Base-by-base conservation (phyloP, 2,329 filamentous ascomycete genomes). In the Fusarium zealandicum region DNA sequence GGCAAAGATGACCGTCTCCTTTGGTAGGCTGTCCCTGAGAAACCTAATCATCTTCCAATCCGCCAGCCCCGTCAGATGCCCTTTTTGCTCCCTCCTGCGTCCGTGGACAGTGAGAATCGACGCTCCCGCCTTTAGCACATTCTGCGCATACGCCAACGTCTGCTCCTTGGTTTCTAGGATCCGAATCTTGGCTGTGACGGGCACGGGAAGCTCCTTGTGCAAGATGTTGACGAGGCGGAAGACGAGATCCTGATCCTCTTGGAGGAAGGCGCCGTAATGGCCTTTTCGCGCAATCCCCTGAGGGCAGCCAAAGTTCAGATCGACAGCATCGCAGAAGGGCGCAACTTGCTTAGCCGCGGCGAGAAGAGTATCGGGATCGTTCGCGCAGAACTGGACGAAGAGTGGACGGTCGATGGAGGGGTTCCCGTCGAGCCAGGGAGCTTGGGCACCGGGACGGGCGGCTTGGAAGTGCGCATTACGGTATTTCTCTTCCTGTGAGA, bases 311-410 rank as follows among this genome's bases (percentile, higher is more conserved):
- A 99, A 80, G 72, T 99, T 99, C 65, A 99, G 77, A 72, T 99
- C 95, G 4, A 99, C 89, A 7, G 95, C 95, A 72, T 99, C 95
- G 74, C 93, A 98, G 73, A 93, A 90, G 0, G 92, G 90, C 5
- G 90, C 87, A 0, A 92, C 93, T 56, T 88, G 82, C 60, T 83
- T 82, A 0, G 93, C 95, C 0, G 95, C 92, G 22, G 82, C 81
- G 40, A 98, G 85, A 16, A 96, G 82, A 46, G 89, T 85, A n/a
- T 89, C 82, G 0, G 92, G 85, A 55, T 95, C 87, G 73, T 95
- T 96, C 58, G 92, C 90, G 80, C 95, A 99, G 75, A 99, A 99
- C 70, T 99, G 95, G 3, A 97, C 93, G 66, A 97, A 92, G 9
- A 98, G 85, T 0, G 95, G 95, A 6, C 95, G 84, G 74, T 99